These are phyloP conservation scores for Daldinia decipiens DNA, from an alignment of 495 filamentous ascomycete species.

Conservation along the genomic window DNA sequence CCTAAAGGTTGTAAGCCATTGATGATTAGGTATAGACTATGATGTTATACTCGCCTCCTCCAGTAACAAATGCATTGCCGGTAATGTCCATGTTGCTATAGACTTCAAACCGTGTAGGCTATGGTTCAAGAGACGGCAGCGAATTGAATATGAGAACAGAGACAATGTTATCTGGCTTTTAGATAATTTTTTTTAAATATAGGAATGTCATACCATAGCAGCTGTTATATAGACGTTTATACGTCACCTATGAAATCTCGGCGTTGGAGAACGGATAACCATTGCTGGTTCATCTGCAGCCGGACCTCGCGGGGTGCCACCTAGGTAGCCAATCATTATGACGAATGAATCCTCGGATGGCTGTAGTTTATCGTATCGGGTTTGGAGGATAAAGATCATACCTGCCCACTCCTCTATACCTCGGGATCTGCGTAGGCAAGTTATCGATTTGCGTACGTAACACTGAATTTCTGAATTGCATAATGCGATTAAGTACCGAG, in stretches of 20 bases:
- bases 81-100: constrained; percentile 23
- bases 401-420: neutral
- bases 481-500: no score
- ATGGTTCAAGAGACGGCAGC: neutral
- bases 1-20: neutral
- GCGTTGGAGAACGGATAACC: neutral
- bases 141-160: neutral
- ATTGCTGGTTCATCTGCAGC: neutral
- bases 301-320: neutral
- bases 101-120: neutral
- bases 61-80: constrained; percentile 28
- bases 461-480: no score
- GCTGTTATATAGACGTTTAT: neutral
- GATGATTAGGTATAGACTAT: neutral
- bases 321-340: neutral
- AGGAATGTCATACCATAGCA: neutral
- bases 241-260: neutral
- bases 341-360: neutral
- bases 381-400: neutral
- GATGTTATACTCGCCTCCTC: constrained; percentile 20
- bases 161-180: neutral
- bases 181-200: neutral
- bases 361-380: neutral
- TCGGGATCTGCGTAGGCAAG: neutral
- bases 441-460: neutral